phyloP scores from a whole-genome alignment of 305 asterid species.

The Solanum hybrid region DNA sequence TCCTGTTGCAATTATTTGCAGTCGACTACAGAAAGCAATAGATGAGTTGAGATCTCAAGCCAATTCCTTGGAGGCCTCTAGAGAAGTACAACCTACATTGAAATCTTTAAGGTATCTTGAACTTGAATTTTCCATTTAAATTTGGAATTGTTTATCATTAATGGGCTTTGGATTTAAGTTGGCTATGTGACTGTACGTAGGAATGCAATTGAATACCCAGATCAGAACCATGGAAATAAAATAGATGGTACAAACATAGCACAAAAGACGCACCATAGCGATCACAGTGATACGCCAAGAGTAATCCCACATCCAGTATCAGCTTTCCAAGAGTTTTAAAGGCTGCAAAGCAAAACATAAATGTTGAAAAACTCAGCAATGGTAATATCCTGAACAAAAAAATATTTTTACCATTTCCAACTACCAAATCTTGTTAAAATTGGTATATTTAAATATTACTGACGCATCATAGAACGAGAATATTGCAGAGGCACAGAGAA shows the following conservation, averaged over 20 bases:
- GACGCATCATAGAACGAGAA: neutral
- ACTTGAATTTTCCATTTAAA: neutral
- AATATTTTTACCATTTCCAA: neutral
- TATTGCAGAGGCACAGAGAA: neutral
- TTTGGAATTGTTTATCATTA: neutral
- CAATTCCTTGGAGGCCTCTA: constrained; percentile 30
- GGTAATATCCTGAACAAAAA: neutral
- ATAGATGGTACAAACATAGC: neutral
- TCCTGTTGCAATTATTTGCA: constrained; percentile 49
- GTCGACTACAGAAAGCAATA: constrained; percentile 58
- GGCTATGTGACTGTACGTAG: constrained; percentile 33
- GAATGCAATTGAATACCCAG: constrained; percentile 77
- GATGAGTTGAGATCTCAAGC: constrained; percentile 58
- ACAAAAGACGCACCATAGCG: constrained; percentile 44
- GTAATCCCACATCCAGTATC: constrained; percentile 85
- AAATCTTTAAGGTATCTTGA: constrained; percentile 46
- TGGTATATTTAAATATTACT: neutral
- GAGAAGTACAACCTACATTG: constrained; percentile 42
- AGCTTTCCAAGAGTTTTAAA: constrained; percentile 85
- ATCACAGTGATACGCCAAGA: constrained; percentile 85
- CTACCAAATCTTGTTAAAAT: neutral
- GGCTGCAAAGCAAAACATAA: constrained; percentile 26
- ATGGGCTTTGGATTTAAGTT: constrained; percentile 5
- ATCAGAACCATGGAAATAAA: neutral
- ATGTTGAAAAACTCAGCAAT: neutral